Conservation (phyloP, 805 yeast genomes). For the Citeromyces matritensis region DNA sequence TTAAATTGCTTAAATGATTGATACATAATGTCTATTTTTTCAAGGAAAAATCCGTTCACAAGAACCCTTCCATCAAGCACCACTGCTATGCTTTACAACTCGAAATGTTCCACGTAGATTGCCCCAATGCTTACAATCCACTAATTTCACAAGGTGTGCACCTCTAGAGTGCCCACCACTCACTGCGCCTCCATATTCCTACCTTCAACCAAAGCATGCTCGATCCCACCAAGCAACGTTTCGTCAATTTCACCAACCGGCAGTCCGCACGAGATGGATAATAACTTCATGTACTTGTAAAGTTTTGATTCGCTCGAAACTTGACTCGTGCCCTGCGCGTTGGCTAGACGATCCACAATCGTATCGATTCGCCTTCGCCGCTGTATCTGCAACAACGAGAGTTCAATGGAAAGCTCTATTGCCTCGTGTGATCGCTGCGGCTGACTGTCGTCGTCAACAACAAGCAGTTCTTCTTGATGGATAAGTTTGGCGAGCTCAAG, state of each 20-base stretch:
- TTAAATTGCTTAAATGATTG: no score
- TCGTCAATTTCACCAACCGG: constrained; percentile 66
- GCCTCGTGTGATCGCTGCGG: constrained; percentile 6
- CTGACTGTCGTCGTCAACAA: constrained; percentile 4
- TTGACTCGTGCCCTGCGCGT: constrained; percentile 1
- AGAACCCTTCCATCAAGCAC: no score
- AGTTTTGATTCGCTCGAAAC: constrained; percentile 1
- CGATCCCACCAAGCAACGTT: constrained; percentile 72
- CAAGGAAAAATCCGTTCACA: no score
- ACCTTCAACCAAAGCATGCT: constrained; percentile 16
- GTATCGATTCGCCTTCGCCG: constrained; percentile 18
- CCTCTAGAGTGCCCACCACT: no score
- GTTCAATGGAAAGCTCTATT: constrained; percentile 16
- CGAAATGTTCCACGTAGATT: no score
- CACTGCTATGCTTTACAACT: no score
- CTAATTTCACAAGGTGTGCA: no score
- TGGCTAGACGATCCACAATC: constrained; percentile 1
- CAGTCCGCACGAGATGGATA: constrained; percentile 65
- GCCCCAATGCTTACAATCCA: no score
- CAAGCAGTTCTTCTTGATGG: constrained; percentile 27
- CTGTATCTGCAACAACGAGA: constrained; percentile 22
- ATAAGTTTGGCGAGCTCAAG: constrained; percentile 41
- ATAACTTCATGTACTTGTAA: constrained; percentile 40
- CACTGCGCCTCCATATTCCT: neutral
- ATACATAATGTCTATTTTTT: no score